Conservation (phyloP, 164 flowering plant species). For the Taxillus chinensis region DNA sequence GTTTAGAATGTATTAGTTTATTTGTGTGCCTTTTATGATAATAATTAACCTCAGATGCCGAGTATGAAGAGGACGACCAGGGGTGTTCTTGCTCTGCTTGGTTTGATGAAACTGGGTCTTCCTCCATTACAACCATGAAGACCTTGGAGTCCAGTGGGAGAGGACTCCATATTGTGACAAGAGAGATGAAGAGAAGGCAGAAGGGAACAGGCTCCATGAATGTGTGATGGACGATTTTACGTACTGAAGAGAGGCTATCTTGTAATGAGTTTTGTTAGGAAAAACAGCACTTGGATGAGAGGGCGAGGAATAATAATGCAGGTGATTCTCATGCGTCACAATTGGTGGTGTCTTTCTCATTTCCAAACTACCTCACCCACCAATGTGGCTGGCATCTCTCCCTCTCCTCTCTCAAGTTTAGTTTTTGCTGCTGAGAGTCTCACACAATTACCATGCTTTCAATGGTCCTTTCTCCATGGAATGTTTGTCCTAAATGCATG, state of each 20-base stretch:
- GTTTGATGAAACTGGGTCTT: slow-evolving; percentile 23
- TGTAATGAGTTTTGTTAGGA: background rate
- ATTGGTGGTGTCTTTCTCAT: slow-evolving; percentile 18
- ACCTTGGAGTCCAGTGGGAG: slow-evolving; percentile 22
- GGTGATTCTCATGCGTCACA: slow-evolving; percentile 9
- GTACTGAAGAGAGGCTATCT: too few relatives aligned
- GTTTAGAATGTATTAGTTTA: too few relatives aligned
- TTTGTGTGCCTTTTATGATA: too few relatives aligned
- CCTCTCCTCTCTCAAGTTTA: too few relatives aligned
- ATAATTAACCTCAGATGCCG: background rate
- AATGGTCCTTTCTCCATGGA: too few relatives aligned
- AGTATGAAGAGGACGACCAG: slow-evolving; percentile 12
- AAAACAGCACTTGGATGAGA: background rate
- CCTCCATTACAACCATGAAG: slow-evolving; percentile 39
- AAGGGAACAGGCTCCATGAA: slow-evolving; percentile 10
- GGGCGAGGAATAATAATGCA: slow-evolving; percentile 2
- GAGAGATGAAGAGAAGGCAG: slow-evolving; percentile 8
- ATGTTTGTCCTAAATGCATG: too few relatives aligned
- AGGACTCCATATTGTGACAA: slow-evolving; percentile 9
- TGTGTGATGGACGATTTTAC: slow-evolving; percentile 5
- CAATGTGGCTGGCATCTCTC: too few relatives aligned
- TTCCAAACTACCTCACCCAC: slow-evolving; percentile 25
- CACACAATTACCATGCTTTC: too few relatives aligned
- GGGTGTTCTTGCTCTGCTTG: slow-evolving; percentile 7
- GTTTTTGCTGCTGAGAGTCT: too few relatives aligned